Evolutionary conservation across 164 flowering plant genomes (phyloP).

Genomic region (Euptelea pleiosperma): DNA sequence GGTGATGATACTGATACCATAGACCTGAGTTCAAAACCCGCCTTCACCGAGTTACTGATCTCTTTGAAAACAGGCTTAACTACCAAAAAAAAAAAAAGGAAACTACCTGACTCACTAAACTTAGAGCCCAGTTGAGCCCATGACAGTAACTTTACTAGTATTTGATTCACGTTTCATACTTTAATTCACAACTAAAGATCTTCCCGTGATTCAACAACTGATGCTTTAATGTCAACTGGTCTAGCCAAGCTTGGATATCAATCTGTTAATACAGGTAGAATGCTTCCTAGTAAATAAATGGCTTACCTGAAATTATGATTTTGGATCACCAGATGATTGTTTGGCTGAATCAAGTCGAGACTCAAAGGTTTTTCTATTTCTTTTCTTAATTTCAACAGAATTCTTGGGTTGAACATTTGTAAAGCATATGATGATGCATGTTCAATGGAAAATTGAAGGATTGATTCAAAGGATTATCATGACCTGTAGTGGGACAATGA

Average conservation of each 20-base stretch:
- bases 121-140: too few relatives aligned
- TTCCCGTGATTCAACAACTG: neutral
- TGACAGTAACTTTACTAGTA: too few relatives aligned
- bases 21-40: too few relatives aligned
- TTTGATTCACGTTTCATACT: neutral
- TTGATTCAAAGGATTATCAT: neutral
- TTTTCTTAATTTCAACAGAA: neutral
- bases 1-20: too few relatives aligned
- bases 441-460: too few relatives aligned
- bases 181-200: too few relatives aligned
- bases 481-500: neutral
- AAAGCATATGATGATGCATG: too few relatives aligned
- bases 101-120: too few relatives aligned
- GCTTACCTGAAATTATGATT: neutral
- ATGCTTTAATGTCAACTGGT: constrained; percentile 5
- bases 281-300: neutral
- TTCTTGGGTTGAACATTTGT: neutral
- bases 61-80: too few relatives aligned
- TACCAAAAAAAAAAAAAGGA: too few relatives aligned
- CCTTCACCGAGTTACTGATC: too few relatives aligned
- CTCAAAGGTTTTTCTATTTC: neutral
- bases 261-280: neutral
- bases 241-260: constrained; percentile 8
- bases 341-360: constrained; percentile 1
- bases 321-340: constrained; percentile 3